A percentile compares a stretch with the other conserved stretches of the same genome.
phyloP scores from a whole-genome alignment of 371 early-diverging fungal species.

The Syncephalis fuscata region DNA sequence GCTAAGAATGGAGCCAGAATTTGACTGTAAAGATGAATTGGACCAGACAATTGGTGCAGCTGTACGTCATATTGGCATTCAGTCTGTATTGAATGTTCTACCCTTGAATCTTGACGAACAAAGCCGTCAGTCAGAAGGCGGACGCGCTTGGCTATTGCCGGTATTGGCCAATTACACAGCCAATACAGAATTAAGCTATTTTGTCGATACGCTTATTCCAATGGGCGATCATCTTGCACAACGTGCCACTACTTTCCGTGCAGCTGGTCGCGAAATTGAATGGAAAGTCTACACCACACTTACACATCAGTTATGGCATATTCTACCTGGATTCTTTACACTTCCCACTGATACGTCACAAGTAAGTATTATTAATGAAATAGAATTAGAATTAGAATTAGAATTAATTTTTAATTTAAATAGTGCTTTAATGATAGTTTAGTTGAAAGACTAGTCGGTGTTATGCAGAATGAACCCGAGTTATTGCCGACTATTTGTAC shows the following conservation, averaged over 20 bases:
- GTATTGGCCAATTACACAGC: slow-evolving; percentile 55
- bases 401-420: slow-evolving; percentile 3
- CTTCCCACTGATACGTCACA: slow-evolving; percentile 51
- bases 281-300: slow-evolving; percentile 85
- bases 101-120: slow-evolving; percentile 72
- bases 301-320: slow-evolving; percentile 74
- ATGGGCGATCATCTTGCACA: slow-evolving; percentile 57
- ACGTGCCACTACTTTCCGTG: slow-evolving; percentile 37
- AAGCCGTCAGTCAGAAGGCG: slow-evolving; percentile 18
- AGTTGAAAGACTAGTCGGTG: slow-evolving; percentile 48
- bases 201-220: slow-evolving; percentile 51
- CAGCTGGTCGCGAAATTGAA: slow-evolving; percentile 49
- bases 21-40: slow-evolving; percentile 69
- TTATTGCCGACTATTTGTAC: slow-evolving; percentile 64
- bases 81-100: slow-evolving; percentile 51
- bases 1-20: slow-evolving; percentile 64
- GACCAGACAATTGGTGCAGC: slow-evolving; percentile 69
- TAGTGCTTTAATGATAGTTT: slow-evolving; percentile 35
- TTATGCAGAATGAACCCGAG: slow-evolving; percentile 51
- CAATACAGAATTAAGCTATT: slow-evolving; percentile 65
- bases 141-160: slow-evolving; percentile 73
- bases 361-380: slow-evolving; percentile 1
- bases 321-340: slow-evolving; percentile 74
- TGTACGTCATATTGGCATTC: slow-evolving; percentile 65
- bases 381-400: too few relatives aligned